Conservation (phyloP, 139 green algal genomes). For the Edaphochlamys debaryana region DNA sequence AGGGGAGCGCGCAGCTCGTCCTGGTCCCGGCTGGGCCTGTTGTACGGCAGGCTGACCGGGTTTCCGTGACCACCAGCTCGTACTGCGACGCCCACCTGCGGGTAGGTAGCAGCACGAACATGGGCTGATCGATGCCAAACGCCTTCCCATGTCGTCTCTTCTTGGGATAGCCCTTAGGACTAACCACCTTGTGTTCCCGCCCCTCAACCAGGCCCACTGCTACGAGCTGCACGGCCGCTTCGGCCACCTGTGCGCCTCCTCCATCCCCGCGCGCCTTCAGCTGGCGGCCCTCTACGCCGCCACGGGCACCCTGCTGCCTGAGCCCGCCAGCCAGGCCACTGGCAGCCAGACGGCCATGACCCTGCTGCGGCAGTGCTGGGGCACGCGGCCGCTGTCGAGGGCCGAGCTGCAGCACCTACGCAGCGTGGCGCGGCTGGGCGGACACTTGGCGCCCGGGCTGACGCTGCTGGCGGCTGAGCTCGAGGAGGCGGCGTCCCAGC, state of each 20-base stretch:
- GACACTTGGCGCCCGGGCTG: constrained; percentile 51
- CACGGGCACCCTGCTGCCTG: constrained; percentile 58
- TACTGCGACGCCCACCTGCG: no score
- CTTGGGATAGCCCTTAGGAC: no score
- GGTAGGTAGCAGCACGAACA: no score
- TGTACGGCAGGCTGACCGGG: neutral
- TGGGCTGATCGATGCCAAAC: no score
- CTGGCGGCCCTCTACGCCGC: constrained; percentile 71
- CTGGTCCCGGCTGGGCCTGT: constrained; percentile 44
- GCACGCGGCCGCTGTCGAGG: constrained; percentile 44
- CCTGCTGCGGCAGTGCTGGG: constrained; percentile 57
- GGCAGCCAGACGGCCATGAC: constrained; percentile 56
- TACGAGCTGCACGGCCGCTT: constrained; percentile 58
- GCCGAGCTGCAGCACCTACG: constrained; percentile 45
- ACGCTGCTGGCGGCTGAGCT: constrained; percentile 44
- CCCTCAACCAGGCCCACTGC: constrained; percentile 20
- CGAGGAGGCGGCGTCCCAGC: constrained; percentile 38
- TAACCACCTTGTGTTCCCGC: neutral
- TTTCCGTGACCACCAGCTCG: no score
- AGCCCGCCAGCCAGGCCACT: constrained; percentile 45
- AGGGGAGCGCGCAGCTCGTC: constrained; percentile 20
- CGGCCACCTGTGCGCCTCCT: constrained; percentile 44
- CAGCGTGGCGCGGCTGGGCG: neutral
- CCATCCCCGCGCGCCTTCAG: constrained; percentile 54
- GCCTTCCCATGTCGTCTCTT: no score